These are phyloP conservation scores for Microdochium paspali DNA, from an alignment of 2,329 filamentous ascomycete genomes.

Conservation along the genomic window DNA sequence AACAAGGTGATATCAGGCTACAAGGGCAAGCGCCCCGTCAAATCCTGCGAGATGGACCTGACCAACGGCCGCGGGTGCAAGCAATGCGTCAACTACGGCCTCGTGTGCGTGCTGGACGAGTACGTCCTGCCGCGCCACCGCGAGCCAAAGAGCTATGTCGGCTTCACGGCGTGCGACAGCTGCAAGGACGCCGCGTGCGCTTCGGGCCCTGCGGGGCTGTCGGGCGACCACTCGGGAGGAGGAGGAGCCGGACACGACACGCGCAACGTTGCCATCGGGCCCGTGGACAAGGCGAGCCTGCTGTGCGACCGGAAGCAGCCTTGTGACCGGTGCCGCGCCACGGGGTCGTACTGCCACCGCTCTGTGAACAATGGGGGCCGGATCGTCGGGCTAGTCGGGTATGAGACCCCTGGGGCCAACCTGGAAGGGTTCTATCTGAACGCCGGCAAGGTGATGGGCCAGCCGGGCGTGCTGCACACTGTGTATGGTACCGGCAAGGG, in stretches of 20 bases:
- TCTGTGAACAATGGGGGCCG: not conserved
- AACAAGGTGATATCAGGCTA: not conserved
- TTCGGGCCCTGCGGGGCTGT: not conserved
- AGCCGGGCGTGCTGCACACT: not conserved
- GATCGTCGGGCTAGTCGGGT: not conserved
- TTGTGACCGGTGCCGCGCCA: not conserved
- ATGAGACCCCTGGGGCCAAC: not conserved
- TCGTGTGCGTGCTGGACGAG: not conserved
- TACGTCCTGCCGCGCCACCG: not conserved
- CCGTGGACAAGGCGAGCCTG: not conserved
- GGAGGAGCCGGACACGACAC: not conserved
- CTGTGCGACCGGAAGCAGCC: not conserved
- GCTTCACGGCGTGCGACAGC: not conserved
- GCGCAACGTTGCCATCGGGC: not conserved
- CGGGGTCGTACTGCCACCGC: not conserved
- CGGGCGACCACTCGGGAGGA: no score
- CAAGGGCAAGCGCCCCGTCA: not conserved
- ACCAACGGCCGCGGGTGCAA: not conserved
- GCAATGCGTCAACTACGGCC: not conserved
- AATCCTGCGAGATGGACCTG: not conserved
- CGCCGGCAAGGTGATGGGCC: not conserved
- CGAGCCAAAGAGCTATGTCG: not conserved
- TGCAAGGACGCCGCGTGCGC: not conserved
- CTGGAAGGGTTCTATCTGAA: not conserved
- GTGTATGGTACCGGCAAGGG: not conserved